Conservation (phyloP, 305 asterid species). For the Fraxinus latifolia region DNA sequence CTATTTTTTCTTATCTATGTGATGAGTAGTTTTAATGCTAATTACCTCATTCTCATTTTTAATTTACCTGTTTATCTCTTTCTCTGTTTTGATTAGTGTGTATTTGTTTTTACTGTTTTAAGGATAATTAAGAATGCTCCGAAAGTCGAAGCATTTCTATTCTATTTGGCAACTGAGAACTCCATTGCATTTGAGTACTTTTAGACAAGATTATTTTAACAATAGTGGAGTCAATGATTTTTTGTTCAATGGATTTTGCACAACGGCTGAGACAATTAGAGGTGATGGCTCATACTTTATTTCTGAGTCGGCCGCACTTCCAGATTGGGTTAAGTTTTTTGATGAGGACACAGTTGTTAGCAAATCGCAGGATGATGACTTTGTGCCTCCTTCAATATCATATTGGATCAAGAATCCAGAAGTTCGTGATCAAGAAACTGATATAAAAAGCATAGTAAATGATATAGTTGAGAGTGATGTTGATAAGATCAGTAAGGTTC, state of each 20-base stretch:
- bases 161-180: constrained; percentile 32
- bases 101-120: not conserved
- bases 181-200: constrained; percentile 14
- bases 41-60: not conserved
- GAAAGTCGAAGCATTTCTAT: constrained; percentile 35
- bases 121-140: constrained; percentile 41
- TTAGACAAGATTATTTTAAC: constrained; percentile 24
- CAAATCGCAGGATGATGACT: constrained; percentile 51
- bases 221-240: constrained; percentile 21
- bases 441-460: constrained; percentile 30
- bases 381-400: constrained; percentile 71
- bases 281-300: constrained; percentile 23
- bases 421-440: constrained; percentile 32
- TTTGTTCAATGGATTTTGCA: constrained; percentile 40
- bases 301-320: constrained; percentile 74
- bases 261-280: constrained; percentile 31
- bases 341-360: constrained; percentile 18
- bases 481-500: constrained; percentile 53
- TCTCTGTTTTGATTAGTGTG: not conserved
- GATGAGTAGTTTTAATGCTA: not conserved
- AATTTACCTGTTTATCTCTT: not conserved
- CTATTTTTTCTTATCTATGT: not conserved
- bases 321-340: constrained; percentile 61
- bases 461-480: constrained; percentile 50
- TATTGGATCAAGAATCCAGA: constrained; percentile 63